Base-by-base conservation (phyloP, 2,329 filamentous ascomycete genomes). In the Gaeumannomyces tritici region DNA sequence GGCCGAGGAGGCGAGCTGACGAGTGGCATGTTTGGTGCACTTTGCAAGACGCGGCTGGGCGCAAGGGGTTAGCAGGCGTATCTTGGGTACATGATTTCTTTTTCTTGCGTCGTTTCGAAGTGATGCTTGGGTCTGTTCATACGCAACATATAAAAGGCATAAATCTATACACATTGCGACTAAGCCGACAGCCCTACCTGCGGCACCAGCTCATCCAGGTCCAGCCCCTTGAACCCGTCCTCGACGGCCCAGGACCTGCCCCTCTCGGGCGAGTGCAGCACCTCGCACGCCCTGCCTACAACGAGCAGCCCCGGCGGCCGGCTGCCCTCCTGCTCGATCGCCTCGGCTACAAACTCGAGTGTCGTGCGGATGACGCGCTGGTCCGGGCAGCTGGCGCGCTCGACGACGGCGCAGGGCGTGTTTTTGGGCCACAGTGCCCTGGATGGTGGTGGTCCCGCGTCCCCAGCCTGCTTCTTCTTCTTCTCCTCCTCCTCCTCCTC, bases 341-440 rank as follows among this genome's bases (percentile, higher is more conserved):
- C 95, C 61, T 86, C 82, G 28, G 83, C 89, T 1, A 98, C 91
- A 69, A 89, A 83, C 68, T 87, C 83, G 28, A 99, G 76, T 1
- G 91, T 96, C 1, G 92, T 95, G 62, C 95, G 82, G 31, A 99
- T 93, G 21, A 99, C 90, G 59, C 93, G 82, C 77, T 99, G 95
- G 71, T 99, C 95, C 0, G 91, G 89, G 72, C 95, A 99, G 65
- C 90, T 96, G 7, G 95, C 95, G 47, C 95, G 83, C 75, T 99
- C 95, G 62, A 99, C 83, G 13, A 99, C 93, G 0, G 93, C 93
- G 70, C 93, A 97, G 0, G 93, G 92, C 1, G 92, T 95, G n/a
- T 77, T 75, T 42, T 74, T 75, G 0, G 93, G 93, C 87, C 91
- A 97, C 1, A 86, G 2, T 64, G 66, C 62, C 79, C 73, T n/a